phyloP scores from a whole-genome alignment of 2,329 filamentous ascomycete genomes.

The Xylariaceae sp. region DNA sequence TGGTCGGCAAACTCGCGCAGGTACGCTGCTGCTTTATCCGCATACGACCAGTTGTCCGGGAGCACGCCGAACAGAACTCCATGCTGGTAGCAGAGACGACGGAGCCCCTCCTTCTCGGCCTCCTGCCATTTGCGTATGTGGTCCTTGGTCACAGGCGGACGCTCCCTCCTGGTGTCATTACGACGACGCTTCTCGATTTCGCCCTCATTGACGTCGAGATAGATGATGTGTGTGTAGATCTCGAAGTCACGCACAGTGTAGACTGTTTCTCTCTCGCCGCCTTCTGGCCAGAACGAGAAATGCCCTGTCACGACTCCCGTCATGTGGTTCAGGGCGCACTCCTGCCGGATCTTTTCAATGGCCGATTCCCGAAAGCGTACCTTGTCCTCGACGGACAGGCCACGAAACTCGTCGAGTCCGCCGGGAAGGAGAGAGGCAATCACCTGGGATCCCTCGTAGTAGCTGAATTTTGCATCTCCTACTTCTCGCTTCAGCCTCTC shows the following conservation, averaged over 20 bases:
- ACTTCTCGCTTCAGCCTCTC: conserved; percentile 32
- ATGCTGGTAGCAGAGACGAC: conserved; percentile 38
- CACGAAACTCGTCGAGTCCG: conserved; percentile 44
- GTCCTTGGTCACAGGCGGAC: conserved; percentile 27
- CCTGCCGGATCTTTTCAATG: conserved; percentile 38
- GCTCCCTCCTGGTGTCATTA: conserved; percentile 34
- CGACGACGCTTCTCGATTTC: conserved; percentile 34
- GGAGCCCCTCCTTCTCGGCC: conserved; percentile 39
- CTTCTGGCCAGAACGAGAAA: conserved; percentile 47
- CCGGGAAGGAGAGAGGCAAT: conserved; percentile 40
- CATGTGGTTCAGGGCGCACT: conserved; percentile 31
- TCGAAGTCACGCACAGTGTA: conserved; percentile 41
- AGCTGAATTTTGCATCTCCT: conserved; percentile 33
- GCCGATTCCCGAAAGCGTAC: conserved; percentile 36
- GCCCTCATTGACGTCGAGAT: conserved; percentile 40
- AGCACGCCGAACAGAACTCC: conserved; percentile 40
- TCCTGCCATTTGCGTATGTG: conserved; percentile 45
- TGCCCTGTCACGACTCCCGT: conserved; percentile 50
- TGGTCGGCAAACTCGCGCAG: conserved; percentile 37
- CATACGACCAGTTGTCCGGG: conserved; percentile 3
- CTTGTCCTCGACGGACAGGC: conserved; percentile 34
- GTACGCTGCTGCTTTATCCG: conserved; percentile 20
- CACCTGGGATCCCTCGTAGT: conserved; percentile 48
- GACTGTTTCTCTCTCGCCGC: conserved; percentile 29
- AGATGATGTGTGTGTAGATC: conserved; percentile 53